Conservation (phyloP, 768 basidiomycete genomes). For the Amanita molliuscula region DNA sequence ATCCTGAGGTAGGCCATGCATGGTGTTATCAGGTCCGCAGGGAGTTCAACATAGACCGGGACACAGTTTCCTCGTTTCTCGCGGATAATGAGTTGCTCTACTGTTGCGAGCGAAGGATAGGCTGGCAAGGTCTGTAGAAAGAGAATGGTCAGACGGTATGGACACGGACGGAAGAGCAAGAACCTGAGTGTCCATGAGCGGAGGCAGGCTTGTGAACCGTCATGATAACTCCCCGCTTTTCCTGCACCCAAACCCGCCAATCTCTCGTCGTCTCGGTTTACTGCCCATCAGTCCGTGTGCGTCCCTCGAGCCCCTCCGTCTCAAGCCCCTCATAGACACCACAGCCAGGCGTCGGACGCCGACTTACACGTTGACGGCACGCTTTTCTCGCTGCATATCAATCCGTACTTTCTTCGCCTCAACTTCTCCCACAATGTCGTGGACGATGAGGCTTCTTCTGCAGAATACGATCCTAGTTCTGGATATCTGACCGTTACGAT, state of each 20-base stretch:
- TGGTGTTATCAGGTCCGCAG: constrained; percentile 94
- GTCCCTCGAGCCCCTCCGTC: constrained; percentile 13
- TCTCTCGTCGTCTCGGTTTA: constrained; percentile 52
- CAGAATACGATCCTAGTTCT: constrained; percentile 65
- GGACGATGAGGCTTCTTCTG: constrained; percentile 62
- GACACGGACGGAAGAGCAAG: neutral
- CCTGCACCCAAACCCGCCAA: constrained; percentile 49
- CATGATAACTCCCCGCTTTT: constrained; percentile 76
- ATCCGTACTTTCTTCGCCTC: constrained; percentile 77
- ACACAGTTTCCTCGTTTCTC: constrained; percentile 88
- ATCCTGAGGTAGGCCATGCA: constrained; percentile 94
- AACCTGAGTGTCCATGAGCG: constrained; percentile 42
- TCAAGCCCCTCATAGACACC: constrained; percentile 13
- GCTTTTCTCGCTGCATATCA: constrained; percentile 64
- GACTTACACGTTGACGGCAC: constrained; percentile 70
- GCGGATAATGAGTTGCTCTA: constrained; percentile 68
- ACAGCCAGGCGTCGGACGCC: constrained; percentile 66
- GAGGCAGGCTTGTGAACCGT: constrained; percentile 1
- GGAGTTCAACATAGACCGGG: constrained; percentile 86
- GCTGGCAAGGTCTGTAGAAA: constrained; percentile 49
- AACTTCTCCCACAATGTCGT: constrained; percentile 58
- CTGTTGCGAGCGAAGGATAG: constrained; percentile 58
- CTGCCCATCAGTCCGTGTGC: constrained; percentile 64
- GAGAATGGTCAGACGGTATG: constrained; percentile 1
- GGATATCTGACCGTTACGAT: constrained; percentile 70